phyloP scores from a whole-genome alignment of 73 alveolate species.

The Paramecium primaurelia region DNA sequence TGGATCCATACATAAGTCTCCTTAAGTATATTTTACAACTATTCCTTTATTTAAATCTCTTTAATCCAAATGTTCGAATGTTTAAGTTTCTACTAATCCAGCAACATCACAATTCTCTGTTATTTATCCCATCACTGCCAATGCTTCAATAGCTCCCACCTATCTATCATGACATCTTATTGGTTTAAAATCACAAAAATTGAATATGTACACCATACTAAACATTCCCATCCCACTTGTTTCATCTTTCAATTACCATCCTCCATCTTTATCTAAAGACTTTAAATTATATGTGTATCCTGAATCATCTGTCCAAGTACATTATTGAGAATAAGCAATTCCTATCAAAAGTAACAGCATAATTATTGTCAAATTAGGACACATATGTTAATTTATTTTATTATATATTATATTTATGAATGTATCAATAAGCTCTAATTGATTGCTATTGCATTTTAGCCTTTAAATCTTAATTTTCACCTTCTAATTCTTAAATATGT shows the following conservation, averaged over 20 bases:
- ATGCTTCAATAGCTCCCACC: slow-evolving; percentile 45
- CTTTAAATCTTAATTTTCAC: background rate
- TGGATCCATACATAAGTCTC: slow-evolving; percentile 52
- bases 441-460: background rate
- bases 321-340: background rate
- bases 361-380: background rate
- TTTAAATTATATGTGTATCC: slow-evolving; percentile 2
- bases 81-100: slow-evolving; percentile 9
- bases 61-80: background rate
- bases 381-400: slow-evolving; percentile 6
- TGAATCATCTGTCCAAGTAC: slow-evolving; percentile 28
- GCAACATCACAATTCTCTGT: slow-evolving; percentile 55
- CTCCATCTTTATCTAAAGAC: background rate
- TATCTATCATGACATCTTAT: slow-evolving; percentile 40
- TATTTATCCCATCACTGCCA: slow-evolving; percentile 48
- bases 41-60: background rate
- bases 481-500: background rate
- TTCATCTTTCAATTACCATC: slow-evolving; percentile 40
- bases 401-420: background rate
- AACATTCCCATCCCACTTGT: slow-evolving; percentile 51
- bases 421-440: background rate
- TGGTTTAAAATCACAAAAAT: slow-evolving; percentile 11
- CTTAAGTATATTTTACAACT: background rate
- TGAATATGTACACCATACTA: slow-evolving; percentile 34
- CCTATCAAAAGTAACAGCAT: background rate